Percentiles rank a stretch among this genome's conserved stretches.
These are phyloP conservation scores for Xylaria sp. DNA, from an alignment of 2,329 filamentous ascomycete genomes.

Conservation along the genomic window DNA sequence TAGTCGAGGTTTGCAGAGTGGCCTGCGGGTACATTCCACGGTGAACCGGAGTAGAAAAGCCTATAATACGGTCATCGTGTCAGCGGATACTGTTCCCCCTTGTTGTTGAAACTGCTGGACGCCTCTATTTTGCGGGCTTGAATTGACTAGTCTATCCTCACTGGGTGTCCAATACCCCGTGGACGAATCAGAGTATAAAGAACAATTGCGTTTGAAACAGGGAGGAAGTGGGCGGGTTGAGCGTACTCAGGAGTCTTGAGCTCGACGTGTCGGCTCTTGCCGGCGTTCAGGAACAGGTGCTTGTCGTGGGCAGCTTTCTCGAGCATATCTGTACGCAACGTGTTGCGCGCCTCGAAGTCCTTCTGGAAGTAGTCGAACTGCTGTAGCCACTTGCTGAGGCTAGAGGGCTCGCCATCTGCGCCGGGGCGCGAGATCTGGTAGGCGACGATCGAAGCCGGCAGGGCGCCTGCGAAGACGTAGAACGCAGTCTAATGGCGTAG, in stretches of 20 bases:
- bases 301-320: constrained; percentile 65
- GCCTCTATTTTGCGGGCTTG: no score
- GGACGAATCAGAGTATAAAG: no score
- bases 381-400: constrained; percentile 52
- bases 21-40: constrained; percentile 61
- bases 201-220: no score
- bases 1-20: constrained; percentile 60
- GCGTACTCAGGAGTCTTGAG: constrained; percentile 65
- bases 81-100: no score
- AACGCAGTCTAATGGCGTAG: constrained; percentile 52
- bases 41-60: constrained; percentile 56
- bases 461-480: constrained; percentile 51
- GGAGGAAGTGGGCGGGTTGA: not conserved
- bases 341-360: constrained; percentile 59
- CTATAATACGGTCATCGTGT: constrained; percentile 41
- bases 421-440: constrained; percentile 58
- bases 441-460: constrained; percentile 52
- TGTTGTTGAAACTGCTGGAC: no score
- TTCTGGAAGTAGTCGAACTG: constrained; percentile 52
- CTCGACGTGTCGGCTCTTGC: constrained; percentile 55
- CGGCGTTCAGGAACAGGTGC: constrained; percentile 57
- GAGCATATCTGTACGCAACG: constrained; percentile 55
- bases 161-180: not conserved
- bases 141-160: no score
- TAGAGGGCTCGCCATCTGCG: constrained; percentile 56